Evolutionary conservation across 192 early-diverging fungal genomes (phyloP), one percentile per base, ranked within the genome.

Genomic region (Umbelopsis sp.): DNA sequence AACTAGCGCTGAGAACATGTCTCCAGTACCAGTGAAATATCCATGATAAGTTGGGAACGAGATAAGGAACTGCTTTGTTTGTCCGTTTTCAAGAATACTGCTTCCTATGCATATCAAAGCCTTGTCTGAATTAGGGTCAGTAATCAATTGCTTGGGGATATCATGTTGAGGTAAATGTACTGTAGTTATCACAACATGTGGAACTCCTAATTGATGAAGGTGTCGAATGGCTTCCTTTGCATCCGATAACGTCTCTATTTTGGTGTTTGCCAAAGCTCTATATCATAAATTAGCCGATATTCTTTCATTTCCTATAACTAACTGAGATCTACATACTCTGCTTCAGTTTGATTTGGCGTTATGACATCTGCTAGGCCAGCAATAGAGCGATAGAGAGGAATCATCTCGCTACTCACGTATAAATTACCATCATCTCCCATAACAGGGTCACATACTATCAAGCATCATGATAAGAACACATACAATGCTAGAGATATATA

Each of bases 281-380:
- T 14, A 14, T 45, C 29, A 34, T 34, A 11, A 6, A 41, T 41
- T 41, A 41, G 5, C 5, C 7, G 8, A 41, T 0, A 41, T 41
- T 1, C 8, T 41, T 41, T 11, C n/a, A n/a, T 11, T 41, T 6
- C 38, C 7, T 56, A 11, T 31, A 31, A 1, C 45, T 53, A 36
- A 36, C 16, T 5, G 8, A 6, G n/a, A 6, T 8, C 0, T 43
- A 80, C 70, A 74, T 81, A 89, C 88, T 94, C 91, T 25, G 92
- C 91, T 80, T 98, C 96, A 43, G 93, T 96, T 75, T 89, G 92
- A 78, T 98, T 98, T 0, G 96, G 96, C 20, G 94, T 94, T n/a
- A 95, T 78, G 12, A 95, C 74, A 41, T 92, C 82, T 24, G 94
- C 92, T 31, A 90, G 72, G 10, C 87, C 83, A 68, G 90, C 79